Evolutionary conservation across 2,329 filamentous ascomycete species (phyloP).

Genomic region (Trichoderma sp.): DNA sequence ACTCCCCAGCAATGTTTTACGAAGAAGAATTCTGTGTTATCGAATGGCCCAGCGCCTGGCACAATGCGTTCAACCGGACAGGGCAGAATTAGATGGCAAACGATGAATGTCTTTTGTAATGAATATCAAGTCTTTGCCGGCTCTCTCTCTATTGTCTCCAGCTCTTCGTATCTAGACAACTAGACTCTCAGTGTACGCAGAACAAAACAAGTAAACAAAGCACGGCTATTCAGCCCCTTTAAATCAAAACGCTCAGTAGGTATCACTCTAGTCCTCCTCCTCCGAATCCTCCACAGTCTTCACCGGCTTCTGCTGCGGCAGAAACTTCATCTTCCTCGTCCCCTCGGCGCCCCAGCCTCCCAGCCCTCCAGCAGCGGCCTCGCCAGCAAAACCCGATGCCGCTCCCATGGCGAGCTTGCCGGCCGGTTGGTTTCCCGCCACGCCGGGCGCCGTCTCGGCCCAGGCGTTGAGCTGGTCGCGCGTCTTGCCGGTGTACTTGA

Average conservation of each 20-base stretch:
- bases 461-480: slow-evolving; percentile 40
- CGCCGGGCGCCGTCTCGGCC: slow-evolving; percentile 43
- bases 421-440: slow-evolving; percentile 44
- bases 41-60: not conserved
- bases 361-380: slow-evolving; percentile 34
- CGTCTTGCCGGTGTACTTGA: slow-evolving; percentile 46
- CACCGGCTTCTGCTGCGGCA: slow-evolving; percentile 29
- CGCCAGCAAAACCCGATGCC: slow-evolving; percentile 36
- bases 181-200: not conserved
- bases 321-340: slow-evolving; percentile 42
- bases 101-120: not conserved
- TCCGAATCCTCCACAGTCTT: slow-evolving; percentile 18
- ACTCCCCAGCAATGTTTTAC: not conserved
- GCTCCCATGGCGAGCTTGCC: slow-evolving; percentile 38
- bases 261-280: not conserved
- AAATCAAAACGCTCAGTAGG: not conserved
- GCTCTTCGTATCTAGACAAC: not conserved
- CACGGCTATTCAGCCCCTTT: not conserved
- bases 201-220: not conserved
- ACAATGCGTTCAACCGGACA: not conserved
- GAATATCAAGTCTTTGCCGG: not conserved
- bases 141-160: not conserved
- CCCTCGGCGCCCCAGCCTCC: slow-evolving; percentile 41
- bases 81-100: not conserved
- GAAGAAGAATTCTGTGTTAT: not conserved